Evolutionary conservation across 2,329 filamentous ascomycete species (phyloP), one percentile per base, ranked within the genome.

Genomic region (Penicillium griseofulvum): DNA sequence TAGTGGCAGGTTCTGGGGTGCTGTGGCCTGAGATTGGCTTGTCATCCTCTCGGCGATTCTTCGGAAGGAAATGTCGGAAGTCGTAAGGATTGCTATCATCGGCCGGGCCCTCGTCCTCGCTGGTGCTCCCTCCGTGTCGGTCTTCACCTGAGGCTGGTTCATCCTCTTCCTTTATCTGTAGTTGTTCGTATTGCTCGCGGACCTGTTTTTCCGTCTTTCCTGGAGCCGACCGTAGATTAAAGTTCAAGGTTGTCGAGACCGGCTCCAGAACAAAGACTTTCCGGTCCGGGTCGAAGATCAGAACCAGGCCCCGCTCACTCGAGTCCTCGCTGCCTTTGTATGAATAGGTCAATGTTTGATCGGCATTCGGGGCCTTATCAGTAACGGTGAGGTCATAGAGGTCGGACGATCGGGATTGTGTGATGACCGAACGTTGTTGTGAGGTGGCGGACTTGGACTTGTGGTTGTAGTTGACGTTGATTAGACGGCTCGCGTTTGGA

Each of bases 211-310:
- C 84, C 51, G 80, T 77, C 65, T 87, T 87, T 61, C 80, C 83
- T 2, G 88, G 89, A 14, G 85, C 85, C 52, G 82, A 84, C 49
- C 83, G 85, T 51, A 96, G 76, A 72, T 96, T 97, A 87, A 96
- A 92, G 67, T 90, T 87, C 74, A 96, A 88, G 37, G 87, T 86
- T n/a, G 87, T 88, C 68, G 90, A 85, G 52, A 97, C 79, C 49
- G 85, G 86, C 76, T 97, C 91, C 52, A 97, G 81, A 28, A 94
- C 85, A 62, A 94, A 94, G 53, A 83, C 87, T 67, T 93, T 85
- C 49, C 84, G 85, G 17, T 80, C 78, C 9, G 87, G 81, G 71
- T 96, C 89, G 68, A 93, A 94, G 55, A 93, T 83, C 49, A 96
- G 81, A 10, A 81, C 77, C 45, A 78, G 62, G 45, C 70, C 71